Percentiles rank a stretch among this genome's conserved stretches.
Conservation (phyloP, 2,329 filamentous ascomycete species). For the Colletotrichum sansevieriae region DNA sequence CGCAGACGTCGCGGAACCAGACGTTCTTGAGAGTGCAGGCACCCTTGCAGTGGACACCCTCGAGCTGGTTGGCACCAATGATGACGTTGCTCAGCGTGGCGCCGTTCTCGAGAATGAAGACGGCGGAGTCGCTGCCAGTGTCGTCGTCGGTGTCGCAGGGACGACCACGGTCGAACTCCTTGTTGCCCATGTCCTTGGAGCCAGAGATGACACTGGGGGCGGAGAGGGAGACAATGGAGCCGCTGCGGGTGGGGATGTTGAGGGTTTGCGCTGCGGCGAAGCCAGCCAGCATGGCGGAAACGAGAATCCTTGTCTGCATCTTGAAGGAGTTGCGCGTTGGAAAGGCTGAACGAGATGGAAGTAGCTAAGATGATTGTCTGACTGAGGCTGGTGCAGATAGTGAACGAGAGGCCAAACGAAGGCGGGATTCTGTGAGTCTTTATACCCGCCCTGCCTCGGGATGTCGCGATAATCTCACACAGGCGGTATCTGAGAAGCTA, state of each 20-base stretch:
- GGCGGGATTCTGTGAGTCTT: neutral
- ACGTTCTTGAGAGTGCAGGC: constrained; percentile 57
- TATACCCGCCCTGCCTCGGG: constrained; percentile 4
- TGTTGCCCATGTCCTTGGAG: constrained; percentile 42
- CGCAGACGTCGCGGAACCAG: constrained; percentile 56
- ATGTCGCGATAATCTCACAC: constrained; percentile 5
- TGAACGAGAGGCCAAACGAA: neutral
- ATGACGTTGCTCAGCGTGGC: constrained; percentile 66
- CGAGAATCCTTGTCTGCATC: constrained; percentile 36
- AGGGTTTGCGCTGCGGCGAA: constrained; percentile 43
- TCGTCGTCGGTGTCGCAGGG: constrained; percentile 42
- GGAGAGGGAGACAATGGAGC: constrained; percentile 43
- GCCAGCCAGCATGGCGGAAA: constrained; percentile 34
- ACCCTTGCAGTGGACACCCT: constrained; percentile 65
- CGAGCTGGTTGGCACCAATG: constrained; percentile 63
- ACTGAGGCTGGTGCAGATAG: constrained; percentile 23
- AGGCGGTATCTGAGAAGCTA: neutral
- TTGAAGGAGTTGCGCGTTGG: neutral
- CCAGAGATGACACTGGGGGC: constrained; percentile 42
- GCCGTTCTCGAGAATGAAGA: constrained; percentile 65
- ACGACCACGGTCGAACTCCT: constrained; percentile 44
- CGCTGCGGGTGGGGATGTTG: constrained; percentile 45
- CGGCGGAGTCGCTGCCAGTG: constrained; percentile 51
- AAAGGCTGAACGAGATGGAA: neutral
- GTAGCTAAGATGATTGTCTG: neutral